Conservation (phyloP, 805 yeast genomes). For the Pichia cabralensis region DNA sequence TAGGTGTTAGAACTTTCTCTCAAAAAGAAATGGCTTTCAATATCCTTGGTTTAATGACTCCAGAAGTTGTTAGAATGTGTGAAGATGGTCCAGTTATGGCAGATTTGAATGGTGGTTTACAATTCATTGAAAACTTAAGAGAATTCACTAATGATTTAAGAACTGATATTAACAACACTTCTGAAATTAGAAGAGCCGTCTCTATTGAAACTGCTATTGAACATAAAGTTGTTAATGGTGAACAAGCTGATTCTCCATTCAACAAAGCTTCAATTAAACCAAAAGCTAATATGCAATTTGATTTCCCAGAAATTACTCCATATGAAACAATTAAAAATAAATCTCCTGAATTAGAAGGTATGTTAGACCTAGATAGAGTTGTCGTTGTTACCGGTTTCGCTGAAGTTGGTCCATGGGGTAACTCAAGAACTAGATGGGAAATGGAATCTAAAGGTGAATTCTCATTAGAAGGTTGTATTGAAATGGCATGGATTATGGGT, state of each 20-base stretch:
- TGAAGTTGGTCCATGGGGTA: slow-evolving; percentile 99
- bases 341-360: slow-evolving; percentile 74
- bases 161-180: slow-evolving; percentile 62
- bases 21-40: slow-evolving; percentile 99
- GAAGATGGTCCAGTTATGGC: slow-evolving; percentile 95
- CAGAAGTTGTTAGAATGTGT: slow-evolving; percentile 73
- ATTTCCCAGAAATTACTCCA: slow-evolving; percentile 81
- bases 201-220: slow-evolving; percentile 89
- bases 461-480: slow-evolving; percentile 94
- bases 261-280: slow-evolving; percentile 73
- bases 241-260: slow-evolving; percentile 77
- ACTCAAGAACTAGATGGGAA: slow-evolving; percentile 98
- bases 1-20: slow-evolving; percentile 96
- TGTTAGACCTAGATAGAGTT: slow-evolving; percentile 85
- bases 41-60: slow-evolving; percentile 86
- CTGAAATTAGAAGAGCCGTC: slow-evolving; percentile 93
- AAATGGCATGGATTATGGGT: slow-evolving; percentile 99
- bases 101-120: slow-evolving; percentile 98
- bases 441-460: slow-evolving; percentile 95
- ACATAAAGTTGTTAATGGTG: slow-evolving; percentile 77
- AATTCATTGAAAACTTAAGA: slow-evolving; percentile 83
- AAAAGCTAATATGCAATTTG: slow-evolving; percentile 88
- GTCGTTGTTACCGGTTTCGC: slow-evolving; percentile 96
- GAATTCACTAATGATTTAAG: slow-evolving; percentile 76
- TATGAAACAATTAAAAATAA: slow-evolving; percentile 60